These are phyloP conservation scores for Podosphaera fusca DNA, from an alignment of 2,329 filamentous ascomycete species.

Conservation along the genomic window DNA sequence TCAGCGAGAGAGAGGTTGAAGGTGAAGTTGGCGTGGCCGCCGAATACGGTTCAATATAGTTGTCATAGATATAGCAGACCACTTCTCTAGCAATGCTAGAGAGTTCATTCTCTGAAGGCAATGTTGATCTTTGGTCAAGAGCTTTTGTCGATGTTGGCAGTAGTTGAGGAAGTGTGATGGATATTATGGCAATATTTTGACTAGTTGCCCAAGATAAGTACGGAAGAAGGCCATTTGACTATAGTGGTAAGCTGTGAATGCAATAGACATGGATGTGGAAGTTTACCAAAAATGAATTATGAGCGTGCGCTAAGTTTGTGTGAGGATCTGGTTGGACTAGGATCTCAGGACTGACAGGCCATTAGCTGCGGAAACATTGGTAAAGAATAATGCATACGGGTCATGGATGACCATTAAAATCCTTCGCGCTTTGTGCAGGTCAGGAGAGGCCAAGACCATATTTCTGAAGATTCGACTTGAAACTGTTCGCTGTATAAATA, in stretches of 20 bases:
- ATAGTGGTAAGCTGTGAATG: constrained; percentile 12
- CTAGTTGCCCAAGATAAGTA: constrained; percentile 67
- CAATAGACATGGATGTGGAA: constrained; percentile 4
- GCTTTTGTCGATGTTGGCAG: constrained; percentile 18
- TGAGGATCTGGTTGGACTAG: constrained; percentile 41
- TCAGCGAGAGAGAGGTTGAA: constrained; percentile 52
- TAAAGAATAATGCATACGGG: constrained; percentile 31
- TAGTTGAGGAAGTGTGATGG: constrained; percentile 72
- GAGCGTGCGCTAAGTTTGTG: constrained; percentile 53
- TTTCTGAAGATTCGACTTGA: constrained; percentile 63
- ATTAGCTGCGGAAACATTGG: neutral
- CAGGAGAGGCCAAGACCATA: constrained; percentile 61
- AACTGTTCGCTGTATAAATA: constrained; percentile 54
- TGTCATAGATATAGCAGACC: constrained; percentile 82
- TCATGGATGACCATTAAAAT: constrained; percentile 80
- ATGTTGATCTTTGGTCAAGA: neutral
- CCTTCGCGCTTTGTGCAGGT: constrained; percentile 40
- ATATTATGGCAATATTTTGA: constrained; percentile 65
- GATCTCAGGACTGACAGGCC: constrained; percentile 36
- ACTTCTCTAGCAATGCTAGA: constrained; percentile 30
- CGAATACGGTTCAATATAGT: constrained; percentile 48
- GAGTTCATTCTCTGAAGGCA: neutral
- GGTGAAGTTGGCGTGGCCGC: constrained; percentile 26
- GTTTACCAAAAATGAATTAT: constrained; percentile 75
- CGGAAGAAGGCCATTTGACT: constrained; percentile 61